Conservation (phyloP, 2,329 filamentous ascomycete species). For the Colletotrichum shisoi region DNA sequence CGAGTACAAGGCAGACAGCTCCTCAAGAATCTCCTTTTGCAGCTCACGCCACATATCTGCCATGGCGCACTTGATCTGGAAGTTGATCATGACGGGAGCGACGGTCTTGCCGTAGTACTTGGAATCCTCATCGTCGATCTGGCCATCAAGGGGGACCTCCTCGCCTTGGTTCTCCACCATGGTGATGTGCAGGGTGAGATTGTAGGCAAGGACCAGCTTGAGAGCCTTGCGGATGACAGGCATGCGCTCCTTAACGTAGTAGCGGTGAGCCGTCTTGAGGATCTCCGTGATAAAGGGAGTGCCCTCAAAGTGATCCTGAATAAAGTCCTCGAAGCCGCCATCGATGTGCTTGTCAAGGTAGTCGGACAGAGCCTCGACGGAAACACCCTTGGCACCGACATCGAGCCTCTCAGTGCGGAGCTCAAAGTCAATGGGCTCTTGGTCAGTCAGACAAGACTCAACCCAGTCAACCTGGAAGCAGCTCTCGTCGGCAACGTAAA, state of each 20-base stretch:
- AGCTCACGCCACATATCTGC: slow-evolving; percentile 98
- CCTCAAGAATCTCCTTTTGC: slow-evolving; percentile 94
- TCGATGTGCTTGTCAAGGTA: slow-evolving; percentile 97
- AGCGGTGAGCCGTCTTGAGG: slow-evolving; percentile 93
- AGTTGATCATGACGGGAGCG: slow-evolving; percentile 98
- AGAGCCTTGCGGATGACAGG: slow-evolving; percentile 93
- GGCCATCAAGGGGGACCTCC: slow-evolving; percentile 78
- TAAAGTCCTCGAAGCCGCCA: slow-evolving; percentile 87
- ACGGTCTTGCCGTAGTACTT: slow-evolving; percentile 90
- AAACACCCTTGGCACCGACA: slow-evolving; percentile 87
- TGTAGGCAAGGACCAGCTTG: slow-evolving; percentile 94
- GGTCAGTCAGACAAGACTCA: slow-evolving; percentile 73
- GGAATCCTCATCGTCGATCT: slow-evolving; percentile 84
- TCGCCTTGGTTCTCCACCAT: slow-evolving; percentile 89
- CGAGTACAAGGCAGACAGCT: slow-evolving; percentile 91
- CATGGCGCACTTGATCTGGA: slow-evolving; percentile 97
- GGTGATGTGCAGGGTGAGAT: slow-evolving; percentile 91
- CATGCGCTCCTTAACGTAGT: slow-evolving; percentile 86
- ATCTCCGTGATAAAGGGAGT: slow-evolving; percentile 96
- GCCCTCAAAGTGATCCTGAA: slow-evolving; percentile 95
- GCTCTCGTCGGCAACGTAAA: slow-evolving; percentile 89
- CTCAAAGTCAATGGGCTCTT: slow-evolving; percentile 81
- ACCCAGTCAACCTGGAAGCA: slow-evolving; percentile 96
- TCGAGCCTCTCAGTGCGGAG: slow-evolving; percentile 88
- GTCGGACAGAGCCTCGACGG: slow-evolving; percentile 79